phyloP scores from a whole-genome alignment of 306 rosid genomes.

The Senna siamea region DNA sequence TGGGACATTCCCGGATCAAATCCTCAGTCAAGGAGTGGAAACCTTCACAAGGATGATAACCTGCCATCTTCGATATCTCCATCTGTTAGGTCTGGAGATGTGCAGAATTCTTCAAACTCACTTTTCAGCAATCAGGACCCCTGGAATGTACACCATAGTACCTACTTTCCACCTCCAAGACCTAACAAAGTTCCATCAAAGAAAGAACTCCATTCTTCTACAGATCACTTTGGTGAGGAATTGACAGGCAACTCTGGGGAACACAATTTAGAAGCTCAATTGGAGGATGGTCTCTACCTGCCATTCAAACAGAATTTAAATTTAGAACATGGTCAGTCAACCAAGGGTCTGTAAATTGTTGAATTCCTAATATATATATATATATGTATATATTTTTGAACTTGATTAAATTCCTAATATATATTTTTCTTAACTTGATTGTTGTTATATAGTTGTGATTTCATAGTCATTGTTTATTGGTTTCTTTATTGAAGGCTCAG shows the following conservation, averaged over 20 bases:
- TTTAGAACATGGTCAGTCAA: constrained; percentile 51
- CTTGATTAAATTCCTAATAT: too few relatives aligned
- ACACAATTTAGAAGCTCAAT: constrained; percentile 44
- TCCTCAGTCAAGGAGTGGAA: constrained; percentile 50
- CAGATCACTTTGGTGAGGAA: constrained; percentile 56
- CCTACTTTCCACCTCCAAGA: constrained; percentile 65
- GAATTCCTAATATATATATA: background rate
- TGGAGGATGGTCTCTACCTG: constrained; percentile 55
- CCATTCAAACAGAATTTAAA: constrained; percentile 53
- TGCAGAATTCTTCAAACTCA: constrained; percentile 70
- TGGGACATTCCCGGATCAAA: constrained; percentile 61
- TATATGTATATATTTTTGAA: background rate
- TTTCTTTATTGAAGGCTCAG: constrained; percentile 50
- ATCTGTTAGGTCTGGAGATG: constrained; percentile 51
- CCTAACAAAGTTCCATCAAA: constrained; percentile 47
- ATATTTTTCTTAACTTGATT: constrained; percentile 20
- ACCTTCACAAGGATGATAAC: constrained; percentile 44
- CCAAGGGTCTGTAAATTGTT: constrained; percentile 54
- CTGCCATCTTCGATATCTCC: constrained; percentile 42
- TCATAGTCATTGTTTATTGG: constrained; percentile 31
- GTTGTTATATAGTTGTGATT: constrained; percentile 11
- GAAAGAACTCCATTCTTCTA: constrained; percentile 51
- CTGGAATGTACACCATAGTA: constrained; percentile 68
- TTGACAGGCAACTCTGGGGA: constrained; percentile 45
- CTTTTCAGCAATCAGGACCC: constrained; percentile 87